Evolutionary conservation across 805 yeast genomes (phyloP).

Genomic region (Metschnikowia sp.): DNA sequence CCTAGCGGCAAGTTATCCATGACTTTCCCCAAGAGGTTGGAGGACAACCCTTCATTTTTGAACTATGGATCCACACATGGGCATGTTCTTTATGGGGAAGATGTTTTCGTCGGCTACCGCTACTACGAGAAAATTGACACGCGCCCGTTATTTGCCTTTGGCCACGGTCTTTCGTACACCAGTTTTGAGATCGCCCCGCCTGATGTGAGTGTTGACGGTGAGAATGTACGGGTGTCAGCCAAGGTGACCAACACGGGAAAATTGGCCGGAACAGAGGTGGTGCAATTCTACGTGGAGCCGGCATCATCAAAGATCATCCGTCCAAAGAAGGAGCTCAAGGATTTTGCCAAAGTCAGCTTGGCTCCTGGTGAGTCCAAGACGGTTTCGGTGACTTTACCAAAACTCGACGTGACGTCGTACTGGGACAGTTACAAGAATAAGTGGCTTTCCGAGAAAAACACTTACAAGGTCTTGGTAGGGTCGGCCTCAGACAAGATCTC

Average conservation of each 20-base stretch:
- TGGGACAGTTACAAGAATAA: constrained; percentile 27
- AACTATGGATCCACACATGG: constrained; percentile 29
- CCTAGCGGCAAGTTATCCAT: constrained; percentile 29
- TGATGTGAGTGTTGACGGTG: constrained; percentile 16
- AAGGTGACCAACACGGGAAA: constrained; percentile 24
- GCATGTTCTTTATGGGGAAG: constrained; percentile 33
- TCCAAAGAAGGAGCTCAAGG: constrained; percentile 30
- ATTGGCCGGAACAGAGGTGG: constrained; percentile 26
- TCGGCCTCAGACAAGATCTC: constrained; percentile 12
- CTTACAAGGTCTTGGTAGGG: constrained; percentile 26
- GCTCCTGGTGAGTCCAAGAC: constrained; percentile 15
- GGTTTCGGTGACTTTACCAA: constrained; percentile 18
- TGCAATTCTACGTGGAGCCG: constrained; percentile 26
- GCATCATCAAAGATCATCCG: constrained; percentile 18
- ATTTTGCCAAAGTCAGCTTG: constrained; percentile 26
- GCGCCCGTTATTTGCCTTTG: constrained; percentile 31
- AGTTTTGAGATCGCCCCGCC: constrained; percentile 18
- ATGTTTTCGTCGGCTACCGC: constrained; percentile 30
- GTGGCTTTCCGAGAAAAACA: constrained; percentile 26
- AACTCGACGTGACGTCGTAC: constrained; percentile 28
- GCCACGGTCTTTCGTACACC: constrained; percentile 31
- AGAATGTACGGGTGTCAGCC: constrained; percentile 18
- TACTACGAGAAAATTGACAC: constrained; percentile 27
- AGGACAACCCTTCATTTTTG: constrained; percentile 29
- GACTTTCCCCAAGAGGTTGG: constrained; percentile 22